Base-by-base conservation (phyloP, 345 rosid species). In the Dipteronia dyeriana region DNA sequence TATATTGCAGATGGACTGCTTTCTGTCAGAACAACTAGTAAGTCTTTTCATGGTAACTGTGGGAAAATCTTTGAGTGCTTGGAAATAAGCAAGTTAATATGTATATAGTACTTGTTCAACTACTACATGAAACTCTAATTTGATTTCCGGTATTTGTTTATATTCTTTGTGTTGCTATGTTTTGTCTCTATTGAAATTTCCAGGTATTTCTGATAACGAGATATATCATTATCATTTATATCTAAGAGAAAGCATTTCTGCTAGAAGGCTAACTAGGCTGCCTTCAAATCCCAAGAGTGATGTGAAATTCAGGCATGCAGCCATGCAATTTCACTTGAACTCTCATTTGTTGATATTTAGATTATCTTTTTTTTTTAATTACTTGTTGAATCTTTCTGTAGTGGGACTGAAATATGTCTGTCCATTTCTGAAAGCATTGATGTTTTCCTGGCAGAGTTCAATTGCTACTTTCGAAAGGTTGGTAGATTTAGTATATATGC, bases 241-340 rank as follows among this genome's bases (percentile, higher is more conserved):
- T 81, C 82, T 93, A 71, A 87, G 84, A 78, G 93, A 88, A 76
- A 73, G 71, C 73, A 29, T 49, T 66, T 79, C 88, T 5, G 59
- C 63, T 63, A 80, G 82, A 63, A 79, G 88, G 83, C 75, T 88
- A 68, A 89, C 82, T 75, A 87, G 86, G 71, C 90, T 88, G 62
- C 91, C 96, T 78, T 90, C 98, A 79, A 90, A 77, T 57, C 62
- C 90, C 66, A 95, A 95, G 88, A 91, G 91, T 73, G 91, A 92
- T 69, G 82, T 71, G 12, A 88, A 81, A 81, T 95, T 95, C 84
- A 93, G 98, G 98, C 82, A 82, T 71, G 90, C 84, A 92, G 98
- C 97, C 82, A 82, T 71, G 90, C 19, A 13, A 64, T 57, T 41
- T 47, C 49, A 29, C 69, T 79, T 69, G 23, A 7, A 49, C 29